Base-by-base conservation (phyloP, 2,329 filamentous ascomycete species). In the Fusarium metavorans region DNA sequence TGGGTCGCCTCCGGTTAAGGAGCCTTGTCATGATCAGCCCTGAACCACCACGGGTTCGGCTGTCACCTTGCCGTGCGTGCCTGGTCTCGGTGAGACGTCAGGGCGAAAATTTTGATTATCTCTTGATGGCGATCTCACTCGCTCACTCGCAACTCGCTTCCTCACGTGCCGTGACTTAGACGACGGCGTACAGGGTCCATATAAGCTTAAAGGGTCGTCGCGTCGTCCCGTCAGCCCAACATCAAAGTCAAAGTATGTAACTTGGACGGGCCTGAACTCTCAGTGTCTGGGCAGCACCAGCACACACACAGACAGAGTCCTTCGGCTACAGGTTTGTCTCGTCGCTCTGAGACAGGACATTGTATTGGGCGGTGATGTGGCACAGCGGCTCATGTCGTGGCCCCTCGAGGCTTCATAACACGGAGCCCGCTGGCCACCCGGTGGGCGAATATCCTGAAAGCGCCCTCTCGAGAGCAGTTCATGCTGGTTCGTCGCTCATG, bases 191-290 rank as follows among this genome's bases (percentile, higher is more conserved):
- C 67, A 68, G 61, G 45, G 72, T 68, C 71, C 60, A 79, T 74
- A 79, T 79, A 78, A 78, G 77, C 74, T 79, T 78, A 79, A 79
- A 76, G 62, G 27, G 58, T 56, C 54, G 58, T 72, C 52, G 50
- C 56, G 45, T 63, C 67, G 43, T 59, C 50, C 65, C 60, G 61
- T 66, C 41, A 65, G 30, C 52, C 56, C 43, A 67, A 73, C 67
- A 54, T 67, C 67, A 74, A 58, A 73, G 70, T 68, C 70, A 73
- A 65, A 32, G 32, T 58, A 64, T 32, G 34, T 62, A 39, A 37
- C 37, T 45, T 50, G 56, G 41, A 52, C 64, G 50, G 54, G 52
- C 32, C 67, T 60, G 39, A 37, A 62, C 35, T 52, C 50, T 74
- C 27, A n/a, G 54, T 50, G 67, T 65, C 62, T 56, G 48, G 50